Evolutionary conservation across 495 filamentous ascomycete genomes (phyloP), one percentile per base, ranked within the genome.

Genomic region (Neurospora intermedia): DNA sequence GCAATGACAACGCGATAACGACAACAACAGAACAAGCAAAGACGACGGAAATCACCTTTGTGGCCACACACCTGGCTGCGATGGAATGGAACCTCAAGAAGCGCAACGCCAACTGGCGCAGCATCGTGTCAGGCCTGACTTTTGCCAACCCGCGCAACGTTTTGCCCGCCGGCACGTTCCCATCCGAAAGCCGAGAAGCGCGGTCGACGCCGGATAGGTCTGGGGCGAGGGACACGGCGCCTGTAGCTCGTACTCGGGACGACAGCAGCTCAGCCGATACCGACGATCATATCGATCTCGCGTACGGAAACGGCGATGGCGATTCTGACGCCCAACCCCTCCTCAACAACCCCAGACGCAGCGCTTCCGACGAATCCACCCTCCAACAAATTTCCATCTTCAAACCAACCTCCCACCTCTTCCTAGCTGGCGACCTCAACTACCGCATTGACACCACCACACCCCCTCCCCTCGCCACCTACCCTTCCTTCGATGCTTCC

Each of bases 381-480:
- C 75, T 85, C 20, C 84, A 82, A 18, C 71, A 83, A 45, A 75
- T 82, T 39, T 83, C 83, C 69, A 87, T 98, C 74, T 98, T 93
- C 83, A 87, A 87, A 40, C 89, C 92, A 2, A 86, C 86, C 9
- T 87, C 89, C n/a, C 89, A 95, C 77, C 82, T 97, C 35, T 96
- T 98, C 80, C 77, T 99, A 42, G 89, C 91, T 1, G 96, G 96
- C 69, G 96, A 99, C 81, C 87, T 99, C 70, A 99, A 99, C 83
- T 99, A 99, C 83, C 92, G 96, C 75, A 94, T 94, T 13, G 86
- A 87, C 9, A 82, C 87, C 77, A 83, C 81, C 0, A 79, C 85
- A 0, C 96, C 96, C 0, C 75, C 78, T 0, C 80, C 85, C 3
- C 76, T 79, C 0, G 88, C 83, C 7, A 81, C 83, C 0, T 96